These are phyloP conservation scores for Ophiostoma sp. DNA, from an alignment of 2,329 filamentous ascomycete species.

Conservation along the genomic window DNA sequence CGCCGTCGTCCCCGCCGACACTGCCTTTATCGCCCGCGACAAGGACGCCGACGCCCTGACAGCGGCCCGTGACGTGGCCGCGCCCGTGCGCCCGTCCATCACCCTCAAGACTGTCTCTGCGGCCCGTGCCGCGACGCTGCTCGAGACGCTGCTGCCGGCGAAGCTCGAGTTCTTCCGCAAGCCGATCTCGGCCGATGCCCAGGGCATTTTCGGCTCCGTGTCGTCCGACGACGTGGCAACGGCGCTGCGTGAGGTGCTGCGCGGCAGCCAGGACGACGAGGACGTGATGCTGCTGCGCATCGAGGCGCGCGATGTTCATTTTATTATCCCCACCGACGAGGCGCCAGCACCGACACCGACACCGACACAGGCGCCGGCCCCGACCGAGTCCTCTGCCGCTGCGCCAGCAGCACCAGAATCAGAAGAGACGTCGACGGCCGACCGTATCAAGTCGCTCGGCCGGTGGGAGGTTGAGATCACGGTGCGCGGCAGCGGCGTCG, in stretches of 20 bases:
- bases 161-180: conserved; percentile 38
- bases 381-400: too few species aligned
- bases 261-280: conserved; percentile 29
- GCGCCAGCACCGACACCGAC: too few species aligned
- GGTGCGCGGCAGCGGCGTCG: conserved; percentile 26
- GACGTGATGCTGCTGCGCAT: conserved; percentile 30
- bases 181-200: conserved; percentile 30
- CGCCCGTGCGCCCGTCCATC: not conserved
- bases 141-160: conserved; percentile 35
- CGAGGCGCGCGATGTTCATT: conserved; percentile 34
- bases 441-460: conserved; percentile 40
- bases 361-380: too few species aligned
- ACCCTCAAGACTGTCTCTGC: conserved; percentile 30
- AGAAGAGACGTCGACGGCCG: conserved; percentile 27
- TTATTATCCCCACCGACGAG: conserved; percentile 24
- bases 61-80: not conserved
- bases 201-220: conserved; percentile 41
- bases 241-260: conserved; percentile 34
- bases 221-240: conserved; percentile 36
- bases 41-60: not conserved
- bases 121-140: conserved; percentile 34
- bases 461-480: conserved; percentile 38
- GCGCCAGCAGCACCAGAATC: not conserved
- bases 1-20: conserved; percentile 33
- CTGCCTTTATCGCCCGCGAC: conserved; percentile 26